Base-by-base conservation (phyloP, 305 asterid species). In the Fraxinus greggii region DNA sequence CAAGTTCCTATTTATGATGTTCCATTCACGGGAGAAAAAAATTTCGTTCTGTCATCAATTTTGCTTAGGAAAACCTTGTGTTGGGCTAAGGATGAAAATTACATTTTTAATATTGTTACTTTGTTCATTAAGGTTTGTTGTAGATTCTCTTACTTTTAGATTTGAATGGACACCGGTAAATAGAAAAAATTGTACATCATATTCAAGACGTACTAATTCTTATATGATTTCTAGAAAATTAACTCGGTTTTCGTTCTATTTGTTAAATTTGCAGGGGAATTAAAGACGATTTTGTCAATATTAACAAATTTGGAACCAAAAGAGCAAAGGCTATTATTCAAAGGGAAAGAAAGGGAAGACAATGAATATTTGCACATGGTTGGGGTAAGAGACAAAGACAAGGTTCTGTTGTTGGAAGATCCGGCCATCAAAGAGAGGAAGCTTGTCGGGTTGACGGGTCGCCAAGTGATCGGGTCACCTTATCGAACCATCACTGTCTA, bases 321-420 rank as follows among this genome's bases (percentile, higher is more conserved):
- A 17, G 97, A 90, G 65, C 98, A 93, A 83, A 91, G 98, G 79
- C 33, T 93, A 12, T 84, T 92, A 80, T 93, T 84, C 87, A 92
- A 83, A 86, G 97, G 95, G n/a, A 93, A 92, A 82, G 97, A 94
- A 70, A 90, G 98, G 80, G 98, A 92, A 7, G 97, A 92, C 33
- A 21, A 81, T 31, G 97, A 94, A 33, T 89, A 89, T 79, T 78
- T 94, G 82, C 97, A 94, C 88, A 94, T 94, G 97, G 93, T 92
- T 59, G 98, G 98, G 9, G 94, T 93, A 6, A 85, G 82, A 80
- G 92, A 93, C 84, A 90, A 84, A 45, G 95, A 93, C 87, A 93
- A 91, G 84, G 89, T 93, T 29, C 83, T 92, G 15, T 81, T 93
- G 83, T 80, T 94, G 76, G 92, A 94, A 85, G 97, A 94, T 83